Evolutionary conservation across 2,329 filamentous ascomycete genomes (phyloP).

Genomic region (Mycosphaerella arachidis): DNA sequence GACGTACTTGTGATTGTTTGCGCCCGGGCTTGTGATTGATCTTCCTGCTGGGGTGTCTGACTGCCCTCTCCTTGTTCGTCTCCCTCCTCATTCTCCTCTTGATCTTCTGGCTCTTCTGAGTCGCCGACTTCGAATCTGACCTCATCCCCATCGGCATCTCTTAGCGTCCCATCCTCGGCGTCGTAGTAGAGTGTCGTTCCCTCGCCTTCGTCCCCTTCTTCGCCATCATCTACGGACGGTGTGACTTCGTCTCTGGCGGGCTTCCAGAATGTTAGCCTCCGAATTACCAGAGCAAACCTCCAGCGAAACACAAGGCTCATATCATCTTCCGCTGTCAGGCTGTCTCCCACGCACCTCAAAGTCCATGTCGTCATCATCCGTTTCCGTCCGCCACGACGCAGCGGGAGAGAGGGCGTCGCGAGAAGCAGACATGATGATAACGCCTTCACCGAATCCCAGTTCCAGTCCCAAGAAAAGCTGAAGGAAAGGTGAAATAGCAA

Average conservation of each 20-base stretch:
- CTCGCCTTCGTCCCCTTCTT: conserved; percentile 39
- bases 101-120: conserved; percentile 31
- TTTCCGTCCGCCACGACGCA: conserved; percentile 22
- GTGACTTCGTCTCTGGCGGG: conserved; percentile 36
- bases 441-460: not conserved
- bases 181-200: conserved; percentile 36
- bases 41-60: conserved; percentile 22
- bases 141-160: conserved; percentile 25
- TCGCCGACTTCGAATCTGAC: conserved; percentile 24
- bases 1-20: conserved; percentile 31
- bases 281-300: not conserved
- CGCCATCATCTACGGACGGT: conserved; percentile 34
- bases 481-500: not conserved
- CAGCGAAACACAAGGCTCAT: not conserved
- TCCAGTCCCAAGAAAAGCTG: not conserved
- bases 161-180: conserved; percentile 36
- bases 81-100: conserved; percentile 22
- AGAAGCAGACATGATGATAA: conserved; percentile 8
- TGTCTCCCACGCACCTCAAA: conserved; percentile 37
- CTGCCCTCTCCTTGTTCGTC: conserved; percentile 30
- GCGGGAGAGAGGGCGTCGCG: conserved; percentile 14
- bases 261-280: conserved; percentile 11
- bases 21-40: conserved; percentile 14
- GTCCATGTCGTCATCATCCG: conserved; percentile 50
- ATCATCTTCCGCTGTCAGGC: not conserved